Evolutionary conservation across 2,329 filamentous ascomycete species (phyloP).

Genomic region (Aspergillus viridinutans): DNA sequence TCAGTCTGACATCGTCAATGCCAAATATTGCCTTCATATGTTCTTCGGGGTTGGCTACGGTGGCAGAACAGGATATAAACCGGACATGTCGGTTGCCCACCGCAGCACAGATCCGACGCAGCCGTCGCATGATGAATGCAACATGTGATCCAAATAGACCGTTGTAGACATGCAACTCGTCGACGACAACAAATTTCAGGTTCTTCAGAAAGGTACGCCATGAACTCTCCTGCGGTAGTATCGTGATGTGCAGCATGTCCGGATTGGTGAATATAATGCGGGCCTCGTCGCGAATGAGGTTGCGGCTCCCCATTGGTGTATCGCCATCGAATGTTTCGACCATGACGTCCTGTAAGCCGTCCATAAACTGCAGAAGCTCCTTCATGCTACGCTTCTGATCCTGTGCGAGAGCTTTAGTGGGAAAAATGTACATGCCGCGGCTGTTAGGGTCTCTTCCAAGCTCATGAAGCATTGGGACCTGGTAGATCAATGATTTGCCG

Average conservation of each 20-base stretch:
- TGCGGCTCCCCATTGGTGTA: conserved; percentile 75
- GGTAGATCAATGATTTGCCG: conserved; percentile 96
- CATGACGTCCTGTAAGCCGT: conserved; percentile 66
- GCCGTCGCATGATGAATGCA: conserved; percentile 85
- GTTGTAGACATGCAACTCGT: conserved; percentile 95
- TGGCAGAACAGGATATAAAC: conserved; percentile 95
- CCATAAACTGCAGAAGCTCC: conserved; percentile 77
- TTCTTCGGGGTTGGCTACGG: conserved; percentile 83
- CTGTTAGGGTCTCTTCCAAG: conserved; percentile 73
- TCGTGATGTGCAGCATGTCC: conserved; percentile 94
- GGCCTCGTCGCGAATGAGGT: conserved; percentile 77
- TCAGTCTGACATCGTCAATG: conserved; percentile 71
- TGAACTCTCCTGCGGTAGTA: conserved; percentile 82
- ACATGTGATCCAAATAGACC: conserved; percentile 91
- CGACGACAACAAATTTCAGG: conserved; percentile 82
- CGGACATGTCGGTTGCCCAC: conserved; percentile 80
- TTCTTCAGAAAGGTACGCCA: conserved; percentile 90
- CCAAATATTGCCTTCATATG: conserved; percentile 97
- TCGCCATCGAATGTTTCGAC: conserved; percentile 97
- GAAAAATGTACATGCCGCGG: conserved; percentile 95
- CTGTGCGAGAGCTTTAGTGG: conserved; percentile 92
- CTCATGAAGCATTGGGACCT: conserved; percentile 83
- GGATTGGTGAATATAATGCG: conserved; percentile 96
- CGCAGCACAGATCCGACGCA: conserved; percentile 83
- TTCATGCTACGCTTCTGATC: conserved; percentile 87